Percentiles rank a stretch among this genome's conserved stretches.
Conservation (phyloP, 2,329 filamentous ascomycete genomes). For the Arthroderma sp. region DNA sequence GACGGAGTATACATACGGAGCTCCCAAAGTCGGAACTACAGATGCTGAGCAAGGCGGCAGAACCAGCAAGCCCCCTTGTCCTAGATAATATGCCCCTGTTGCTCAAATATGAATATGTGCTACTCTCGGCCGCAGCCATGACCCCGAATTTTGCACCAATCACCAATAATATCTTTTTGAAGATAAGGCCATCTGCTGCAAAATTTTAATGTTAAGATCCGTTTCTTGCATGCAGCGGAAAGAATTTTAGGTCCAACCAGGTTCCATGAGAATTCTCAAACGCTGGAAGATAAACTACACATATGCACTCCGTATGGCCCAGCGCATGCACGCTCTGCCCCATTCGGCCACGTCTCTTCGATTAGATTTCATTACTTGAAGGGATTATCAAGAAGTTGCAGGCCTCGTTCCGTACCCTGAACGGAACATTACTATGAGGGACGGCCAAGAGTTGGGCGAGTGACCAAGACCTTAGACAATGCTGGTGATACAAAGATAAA, state of each 20-base stretch:
- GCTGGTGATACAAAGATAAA: too few species aligned
- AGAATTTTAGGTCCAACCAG: not conserved
- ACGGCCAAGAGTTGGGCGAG: too few species aligned
- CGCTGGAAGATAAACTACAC: not conserved
- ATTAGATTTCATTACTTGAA: too few species aligned
- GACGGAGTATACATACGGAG: too few species aligned
- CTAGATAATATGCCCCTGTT: not conserved
- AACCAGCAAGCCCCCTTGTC: not conserved
- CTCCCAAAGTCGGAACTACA: too few species aligned
- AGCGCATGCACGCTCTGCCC: too few species aligned
- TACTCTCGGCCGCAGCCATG: not conserved
- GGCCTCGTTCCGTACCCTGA: too few species aligned
- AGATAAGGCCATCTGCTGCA: not conserved
- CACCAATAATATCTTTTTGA: not conserved
- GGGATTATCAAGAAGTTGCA: too few species aligned
- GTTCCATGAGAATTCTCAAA: not conserved
- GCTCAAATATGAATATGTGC: not conserved
- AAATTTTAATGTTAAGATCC: conserved; percentile 1
- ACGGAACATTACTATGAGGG: too few species aligned
- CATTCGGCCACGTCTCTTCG: too few species aligned
- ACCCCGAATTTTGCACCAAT: not conserved
- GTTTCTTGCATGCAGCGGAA: conserved; percentile 1
- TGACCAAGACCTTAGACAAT: too few species aligned
- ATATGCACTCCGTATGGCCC: not conserved
- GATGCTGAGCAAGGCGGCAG: not conserved